Evolutionary conservation across 1,139 yeast species (phyloP), one percentile per base, ranked within the genome.

Genomic region (Yamadazyma mexicana): DNA sequence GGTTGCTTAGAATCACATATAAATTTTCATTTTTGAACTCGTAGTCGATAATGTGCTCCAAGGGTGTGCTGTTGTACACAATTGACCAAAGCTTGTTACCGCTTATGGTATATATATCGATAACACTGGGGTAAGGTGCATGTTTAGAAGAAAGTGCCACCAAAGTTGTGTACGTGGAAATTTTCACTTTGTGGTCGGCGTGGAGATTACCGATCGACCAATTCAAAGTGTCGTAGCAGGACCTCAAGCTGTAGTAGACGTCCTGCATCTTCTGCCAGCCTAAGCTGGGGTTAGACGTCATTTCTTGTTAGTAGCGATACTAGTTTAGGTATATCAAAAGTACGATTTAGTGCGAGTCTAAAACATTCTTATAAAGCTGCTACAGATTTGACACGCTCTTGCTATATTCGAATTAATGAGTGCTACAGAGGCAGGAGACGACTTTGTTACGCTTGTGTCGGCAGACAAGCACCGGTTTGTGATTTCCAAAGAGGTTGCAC

Each of bases 401-500:
- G n/a, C n/a, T n/a, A n/a, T n/a, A n/a, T n/a, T n/a, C n/a, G n/a
- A n/a, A n/a, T n/a, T n/a, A n/a, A 34, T 34, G 33, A 27, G 31
- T 20, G 15, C 16, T n/a, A 30, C 11, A 24, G 33, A 17, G 16
- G 24, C 12, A 10, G 28, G 4, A 26, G 32, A 27, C 31, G 56
- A 73, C 30, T 81, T 68, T 53, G 81, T 89, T 5, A 84, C 84
- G 3, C 67, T 92, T 30, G 77, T 87, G 1, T 87, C 97, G 0
- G 73, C 83, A 3, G 97, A 91, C 55, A 81, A 83, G 16, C 80
- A 76, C 55, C 76, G 74, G 46, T 87, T 78, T 54, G 69, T 81
- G 9, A 69, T 92, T 3, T 62, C 81, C 22, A 77, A 81, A 46
- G 91, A 87, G 27, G 94, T 91, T 1, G 98, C 97, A 0, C 67